phyloP scores from a whole-genome alignment of 2,329 filamentous ascomycete genomes.

The Sporothrix inflata region DNA sequence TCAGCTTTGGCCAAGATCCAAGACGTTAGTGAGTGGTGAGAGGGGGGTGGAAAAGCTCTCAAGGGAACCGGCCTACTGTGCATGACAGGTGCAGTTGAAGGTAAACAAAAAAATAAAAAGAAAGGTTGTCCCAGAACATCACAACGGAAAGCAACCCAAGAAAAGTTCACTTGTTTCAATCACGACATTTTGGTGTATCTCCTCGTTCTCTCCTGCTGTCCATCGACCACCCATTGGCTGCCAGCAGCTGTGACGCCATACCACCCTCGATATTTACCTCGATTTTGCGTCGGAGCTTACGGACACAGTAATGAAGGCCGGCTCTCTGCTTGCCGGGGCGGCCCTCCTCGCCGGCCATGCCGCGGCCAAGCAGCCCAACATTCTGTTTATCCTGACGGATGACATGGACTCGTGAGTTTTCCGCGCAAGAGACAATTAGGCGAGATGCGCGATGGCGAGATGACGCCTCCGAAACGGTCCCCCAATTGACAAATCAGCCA shows the following conservation, averaged over 20 bases:
- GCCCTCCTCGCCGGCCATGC: constrained; percentile 2
- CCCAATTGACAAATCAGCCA: constrained; percentile 6
- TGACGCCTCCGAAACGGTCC: background rate
- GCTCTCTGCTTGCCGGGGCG: background rate
- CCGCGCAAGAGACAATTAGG: background rate
- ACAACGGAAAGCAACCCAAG: background rate
- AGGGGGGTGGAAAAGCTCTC: background rate
- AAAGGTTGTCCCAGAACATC: background rate
- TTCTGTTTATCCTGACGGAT: background rate
- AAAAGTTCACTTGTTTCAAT: background rate
- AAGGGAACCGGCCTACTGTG: background rate
- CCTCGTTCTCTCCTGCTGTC: background rate
- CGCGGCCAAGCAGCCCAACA: constrained; percentile 5
- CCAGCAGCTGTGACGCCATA: background rate
- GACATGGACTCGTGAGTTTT: constrained; percentile 18
- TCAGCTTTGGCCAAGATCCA: background rate
- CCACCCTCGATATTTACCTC: background rate
- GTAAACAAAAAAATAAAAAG: background rate
- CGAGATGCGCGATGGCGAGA: background rate
- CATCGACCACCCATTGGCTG: background rate
- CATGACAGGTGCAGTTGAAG: background rate
- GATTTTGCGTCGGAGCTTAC: background rate
- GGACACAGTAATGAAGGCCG: background rate
- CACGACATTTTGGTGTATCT: background rate
- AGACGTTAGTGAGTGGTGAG: background rate